Evolutionary conservation across 371 early-diverging fungal species (phyloP), one percentile per base, ranked within the genome.

Genomic region (Zopfochytrium polystomum): DNA sequence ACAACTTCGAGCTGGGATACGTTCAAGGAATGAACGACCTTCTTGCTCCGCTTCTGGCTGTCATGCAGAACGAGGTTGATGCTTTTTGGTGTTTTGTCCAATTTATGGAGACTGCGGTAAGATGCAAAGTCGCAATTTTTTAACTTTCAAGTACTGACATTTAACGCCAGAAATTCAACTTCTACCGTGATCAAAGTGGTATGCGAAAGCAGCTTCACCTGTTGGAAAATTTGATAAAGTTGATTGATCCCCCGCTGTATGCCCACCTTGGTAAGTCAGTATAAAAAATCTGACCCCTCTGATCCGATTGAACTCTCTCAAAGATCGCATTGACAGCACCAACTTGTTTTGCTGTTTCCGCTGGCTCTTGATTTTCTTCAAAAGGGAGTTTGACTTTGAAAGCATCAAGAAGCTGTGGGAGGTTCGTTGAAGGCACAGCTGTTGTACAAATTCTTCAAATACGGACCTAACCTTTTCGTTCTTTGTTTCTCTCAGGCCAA

Each of bases 1-100:
- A 89, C 70, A 85, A 90, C 58, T 80, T 84, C 49, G 85, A 81
- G 38, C 52, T 76, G 32, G 94, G 93, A 2, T 97, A 96, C 67
- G 96, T 95, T 0, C 97, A 96, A 74, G 97, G 97, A 38, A 96
- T 96, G 97, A 90, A 89, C 20, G 97, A 96, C 68, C 71, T 96
- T 7, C 74, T 90, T 27, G 87, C 95, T 5, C 95, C 95, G 1
- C 68, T 96, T 7, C 86, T 90, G 79, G 88, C 84, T 0, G 89
- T 88, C 0, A 88, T 93, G 84, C 82, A 84, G 32, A 87, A 92
- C 61, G 96, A 96, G 71, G 89, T 86, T 9, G 85, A 89, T 63
- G 83, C 93, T 0, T 96, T 95, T 64, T 94, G 94, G 93, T 87
- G 88, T 23, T 95, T 95, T 73, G 85, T 81, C 0, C 75, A 73